Evolutionary conservation across 176 grass and related monocot genomes (phyloP), one percentile per base, ranked within the genome.

Genomic region (Paspalum notatum): DNA sequence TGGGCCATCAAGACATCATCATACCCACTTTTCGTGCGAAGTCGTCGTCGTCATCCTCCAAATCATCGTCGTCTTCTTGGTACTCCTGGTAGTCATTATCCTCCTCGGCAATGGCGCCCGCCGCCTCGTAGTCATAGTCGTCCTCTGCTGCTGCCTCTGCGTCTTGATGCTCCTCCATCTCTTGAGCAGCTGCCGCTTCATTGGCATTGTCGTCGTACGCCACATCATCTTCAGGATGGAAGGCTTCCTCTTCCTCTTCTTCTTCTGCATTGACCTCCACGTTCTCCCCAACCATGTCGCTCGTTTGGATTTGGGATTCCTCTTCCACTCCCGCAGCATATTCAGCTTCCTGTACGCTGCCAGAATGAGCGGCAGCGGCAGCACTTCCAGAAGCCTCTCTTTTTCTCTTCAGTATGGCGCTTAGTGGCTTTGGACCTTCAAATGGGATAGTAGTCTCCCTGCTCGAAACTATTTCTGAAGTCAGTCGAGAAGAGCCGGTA

Each of bases 351-450:
- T 55, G 81, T 22, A 18, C 48, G 74, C 22, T 80, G 68, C 58
- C 90, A 77, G 59, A 66, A 42, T 82, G 48, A 0, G 72, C 40
- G 0, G 72, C 40, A 81, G 78, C 51, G 12, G 62, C 51, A 18
- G 62, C 51, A 18, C 40, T 62, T 45, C 52, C 80, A 71, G 76
- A 75, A 50, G 51, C n/a, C 25, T 68, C 68, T 56, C 77, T 87
- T 83, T 94, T 91, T 62, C 82, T 90, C 86, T 91, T 89, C 62
- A 91, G 49, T 53, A 91, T 91, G 55, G 53, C 67, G 66, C 89
- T 76, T 21, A 91, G 70, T 5, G 92, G 81, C 67, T 89, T 89
- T 21, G 86, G 92, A 40, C 92, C 68, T 12, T 91, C 86, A 21
- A 94, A 94, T 8, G 26, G 57, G 75, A n/a, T n/a, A n/a, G 81